Evolutionary conservation across 1,139 yeast genomes (phyloP).

Genomic region (Blastobotrys ciferrii): DNA sequence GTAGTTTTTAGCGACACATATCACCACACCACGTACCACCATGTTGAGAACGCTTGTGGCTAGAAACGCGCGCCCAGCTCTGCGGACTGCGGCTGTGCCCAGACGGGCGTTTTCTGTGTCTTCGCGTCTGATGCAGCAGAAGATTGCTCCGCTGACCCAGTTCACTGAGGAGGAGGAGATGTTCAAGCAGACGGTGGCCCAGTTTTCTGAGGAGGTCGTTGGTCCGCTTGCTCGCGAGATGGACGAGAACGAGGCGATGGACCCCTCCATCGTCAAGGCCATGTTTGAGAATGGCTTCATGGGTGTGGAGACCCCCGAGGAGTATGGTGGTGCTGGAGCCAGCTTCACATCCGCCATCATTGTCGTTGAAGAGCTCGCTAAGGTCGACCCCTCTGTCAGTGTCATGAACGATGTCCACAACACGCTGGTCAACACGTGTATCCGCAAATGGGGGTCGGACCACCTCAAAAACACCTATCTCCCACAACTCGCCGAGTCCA

Average conservation of each 20-base stretch:
- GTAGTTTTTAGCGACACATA: not conserved
- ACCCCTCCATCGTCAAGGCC: constrained; percentile 36
- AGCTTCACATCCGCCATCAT: constrained; percentile 45
- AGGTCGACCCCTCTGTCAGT: constrained; percentile 44
- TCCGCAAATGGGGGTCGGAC: constrained; percentile 41
- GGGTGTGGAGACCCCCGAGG: constrained; percentile 48
- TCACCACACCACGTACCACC: not conserved
- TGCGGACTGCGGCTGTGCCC: constrained; percentile 9
- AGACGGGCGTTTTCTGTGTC: constrained; percentile 9
- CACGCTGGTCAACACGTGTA: constrained; percentile 44
- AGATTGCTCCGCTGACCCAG: constrained; percentile 23
- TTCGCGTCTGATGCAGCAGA: constrained; percentile 2
- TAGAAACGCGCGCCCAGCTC: constrained; percentile 2
- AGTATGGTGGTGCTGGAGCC: constrained; percentile 47
- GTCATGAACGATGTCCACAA: constrained; percentile 47
- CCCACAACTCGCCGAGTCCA: constrained; percentile 39
- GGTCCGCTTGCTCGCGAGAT: constrained; percentile 43
- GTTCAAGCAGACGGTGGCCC: constrained; percentile 42
- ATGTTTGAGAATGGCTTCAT: constrained; percentile 44
- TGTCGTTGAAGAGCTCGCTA: constrained; percentile 46
- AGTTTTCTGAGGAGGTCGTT: constrained; percentile 42
- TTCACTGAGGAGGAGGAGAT: constrained; percentile 43
- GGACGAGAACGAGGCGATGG: constrained; percentile 46
- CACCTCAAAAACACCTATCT: constrained; percentile 40
- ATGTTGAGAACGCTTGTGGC: constrained; percentile 8